Evolutionary conservation across 306 rosid species (phyloP).

Genomic region (Senna tora): DNA sequence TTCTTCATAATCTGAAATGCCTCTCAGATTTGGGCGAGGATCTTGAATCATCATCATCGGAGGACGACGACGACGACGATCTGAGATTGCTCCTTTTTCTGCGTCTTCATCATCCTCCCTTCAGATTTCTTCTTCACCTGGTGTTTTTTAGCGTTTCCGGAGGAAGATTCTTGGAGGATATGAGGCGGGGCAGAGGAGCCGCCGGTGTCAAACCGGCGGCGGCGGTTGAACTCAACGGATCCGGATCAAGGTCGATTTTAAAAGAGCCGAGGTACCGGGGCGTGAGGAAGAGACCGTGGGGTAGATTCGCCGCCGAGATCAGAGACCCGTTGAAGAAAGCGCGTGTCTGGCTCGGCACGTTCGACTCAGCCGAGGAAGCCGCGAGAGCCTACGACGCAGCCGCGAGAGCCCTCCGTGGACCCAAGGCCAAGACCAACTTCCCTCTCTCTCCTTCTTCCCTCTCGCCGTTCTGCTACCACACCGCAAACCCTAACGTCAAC

Average conservation of each 20-base stretch:
- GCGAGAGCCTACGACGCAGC: conserved; percentile 92
- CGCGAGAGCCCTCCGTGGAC: conserved; percentile 78
- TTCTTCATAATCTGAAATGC: background rate
- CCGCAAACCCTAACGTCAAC: conserved; percentile 5
- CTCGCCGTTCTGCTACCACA: conserved; percentile 40
- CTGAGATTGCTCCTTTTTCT: conserved; percentile 14
- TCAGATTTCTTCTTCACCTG: background rate
- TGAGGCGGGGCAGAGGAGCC: conserved; percentile 40
- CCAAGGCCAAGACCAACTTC: conserved; percentile 85
- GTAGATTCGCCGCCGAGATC: conserved; percentile 96
- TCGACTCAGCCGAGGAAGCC: conserved; percentile 88
- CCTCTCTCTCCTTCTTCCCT: conserved; percentile 43
- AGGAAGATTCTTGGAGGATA: conserved; percentile 17
- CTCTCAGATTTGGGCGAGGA: background rate
- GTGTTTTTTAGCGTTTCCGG: background rate
- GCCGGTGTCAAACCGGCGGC: conserved; percentile 9
- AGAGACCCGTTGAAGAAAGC: conserved; percentile 90
- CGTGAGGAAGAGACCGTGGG: conserved; percentile 92
- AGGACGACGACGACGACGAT: too few species aligned
- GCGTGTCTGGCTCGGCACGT: conserved; percentile 92
- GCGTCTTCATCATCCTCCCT: background rate
- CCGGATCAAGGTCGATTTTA: conserved; percentile 37
- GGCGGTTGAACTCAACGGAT: conserved; percentile 16
- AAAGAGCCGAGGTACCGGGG: conserved; percentile 68
- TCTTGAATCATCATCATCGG: background rate